Conservation (phyloP, 2,329 filamentous ascomycete genomes). For the Graphilbum ipis-grandicollis region DNA sequence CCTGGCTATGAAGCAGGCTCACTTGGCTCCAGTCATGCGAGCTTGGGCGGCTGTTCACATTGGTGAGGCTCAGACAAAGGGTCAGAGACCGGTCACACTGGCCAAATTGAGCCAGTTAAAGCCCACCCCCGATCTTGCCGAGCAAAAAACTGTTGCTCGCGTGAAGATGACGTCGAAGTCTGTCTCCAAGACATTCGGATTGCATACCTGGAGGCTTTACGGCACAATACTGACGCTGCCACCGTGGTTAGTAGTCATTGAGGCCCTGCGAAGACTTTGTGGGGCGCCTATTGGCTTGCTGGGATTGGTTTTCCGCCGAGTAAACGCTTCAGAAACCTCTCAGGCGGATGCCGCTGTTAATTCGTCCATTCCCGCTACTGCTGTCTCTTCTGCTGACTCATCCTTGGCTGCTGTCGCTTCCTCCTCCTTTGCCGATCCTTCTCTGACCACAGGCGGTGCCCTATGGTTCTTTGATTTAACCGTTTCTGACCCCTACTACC, state of each 20-base stretch:
- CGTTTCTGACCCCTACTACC: constrained; percentile 29
- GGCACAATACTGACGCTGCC: constrained; percentile 22
- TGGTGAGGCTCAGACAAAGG: too few relatives aligned
- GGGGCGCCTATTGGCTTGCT: constrained; percentile 21
- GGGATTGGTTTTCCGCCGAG: constrained; percentile 15
- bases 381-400: too few relatives aligned
- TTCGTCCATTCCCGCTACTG: too few relatives aligned
- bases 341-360: constrained; percentile 4
- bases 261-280: constrained; percentile 30
- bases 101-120: too few relatives aligned
- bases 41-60: constrained; percentile 17
- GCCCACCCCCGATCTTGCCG: too few relatives aligned
- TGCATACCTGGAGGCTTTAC: constrained; percentile 30
- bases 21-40: constrained; percentile 15
- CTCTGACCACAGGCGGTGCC: constrained; percentile 29
- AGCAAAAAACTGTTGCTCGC: too few relatives aligned
- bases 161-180: constrained; percentile 9
- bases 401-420: too few relatives aligned
- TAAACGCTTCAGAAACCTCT: too few relatives aligned
- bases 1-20: constrained; percentile 13
- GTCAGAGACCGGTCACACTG: too few relatives aligned
- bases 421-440: constrained; percentile 10
- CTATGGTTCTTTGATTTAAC: constrained; percentile 40
- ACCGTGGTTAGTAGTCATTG: constrained; percentile 32
- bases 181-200: constrained; percentile 18